Evolutionary conservation across 1,284 basidiomycete genomes (phyloP).

Genomic region (Apiotrichum domesticum): DNA sequence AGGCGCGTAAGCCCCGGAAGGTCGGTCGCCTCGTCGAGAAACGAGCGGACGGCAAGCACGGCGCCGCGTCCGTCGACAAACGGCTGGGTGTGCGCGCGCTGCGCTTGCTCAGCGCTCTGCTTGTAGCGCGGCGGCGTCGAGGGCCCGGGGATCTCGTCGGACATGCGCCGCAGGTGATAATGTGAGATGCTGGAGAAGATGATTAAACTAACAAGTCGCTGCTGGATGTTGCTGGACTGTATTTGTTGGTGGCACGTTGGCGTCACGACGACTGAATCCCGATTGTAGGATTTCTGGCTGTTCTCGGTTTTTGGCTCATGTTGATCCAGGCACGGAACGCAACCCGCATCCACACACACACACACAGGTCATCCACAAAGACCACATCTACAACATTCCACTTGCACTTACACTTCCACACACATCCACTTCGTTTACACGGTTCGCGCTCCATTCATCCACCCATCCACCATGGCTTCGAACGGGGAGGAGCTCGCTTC

Average conservation of each 20-base stretch:
- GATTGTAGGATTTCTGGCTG: no score
- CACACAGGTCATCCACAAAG: no score
- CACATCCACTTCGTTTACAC: not conserved
- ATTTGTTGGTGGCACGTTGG: no score
- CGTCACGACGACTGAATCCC: no score
- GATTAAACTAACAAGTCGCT: no score
- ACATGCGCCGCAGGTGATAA: not conserved
- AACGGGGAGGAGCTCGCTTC: conserved; percentile 7
- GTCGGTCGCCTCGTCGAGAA: conserved; percentile 56
- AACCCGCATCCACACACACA: no score
- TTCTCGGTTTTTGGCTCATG: no score
- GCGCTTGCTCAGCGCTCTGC: not conserved
- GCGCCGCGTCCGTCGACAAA: conserved; percentile 17
- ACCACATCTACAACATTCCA: no score
- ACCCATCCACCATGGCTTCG: conserved; percentile 8
- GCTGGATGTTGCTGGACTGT: no score
- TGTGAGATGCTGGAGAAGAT: not conserved
- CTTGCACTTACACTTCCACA: no score
- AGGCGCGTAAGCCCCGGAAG: conserved; percentile 73
- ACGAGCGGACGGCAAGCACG: conserved; percentile 30
- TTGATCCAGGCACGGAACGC: no score
- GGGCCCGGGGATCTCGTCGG: not conserved
- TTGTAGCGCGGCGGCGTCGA: not conserved
- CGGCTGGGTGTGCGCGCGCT: not conserved
- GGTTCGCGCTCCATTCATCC: not conserved